Conservation (phyloP, 78 protist species). For the Anaeramoeba flamelloides region DNA sequence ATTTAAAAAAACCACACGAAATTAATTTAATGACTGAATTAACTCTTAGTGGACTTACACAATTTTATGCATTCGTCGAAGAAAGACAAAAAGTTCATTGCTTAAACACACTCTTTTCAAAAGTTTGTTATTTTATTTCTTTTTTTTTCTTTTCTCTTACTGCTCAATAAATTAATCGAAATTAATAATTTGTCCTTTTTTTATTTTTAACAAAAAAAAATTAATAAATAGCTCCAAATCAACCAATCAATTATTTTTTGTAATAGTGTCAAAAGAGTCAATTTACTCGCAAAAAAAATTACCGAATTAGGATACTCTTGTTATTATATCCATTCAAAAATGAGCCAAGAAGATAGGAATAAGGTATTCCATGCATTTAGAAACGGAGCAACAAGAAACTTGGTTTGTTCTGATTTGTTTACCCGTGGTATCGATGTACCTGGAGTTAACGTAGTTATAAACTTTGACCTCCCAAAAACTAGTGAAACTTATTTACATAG, state of each 20-base stretch:
- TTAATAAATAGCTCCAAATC: conserved; percentile 54
- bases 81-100: conserved; percentile 91
- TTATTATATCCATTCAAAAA: conserved; percentile 92
- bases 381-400: conserved; percentile 75
- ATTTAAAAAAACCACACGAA: conserved; percentile 62
- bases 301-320: conserved; percentile 79
- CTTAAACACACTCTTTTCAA: conserved; percentile 80
- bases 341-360: conserved; percentile 82
- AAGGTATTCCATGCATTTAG: conserved; percentile 95
- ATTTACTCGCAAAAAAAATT: conserved; percentile 78
- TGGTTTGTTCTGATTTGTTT: conserved; percentile 89
- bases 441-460: conserved; percentile 95
- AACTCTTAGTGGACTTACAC: conserved; percentile 85
- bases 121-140: conserved; percentile 15
- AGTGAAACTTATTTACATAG: conserved; percentile 93
- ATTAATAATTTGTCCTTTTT: no score
- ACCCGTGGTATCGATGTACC: conserved; percentile 93
- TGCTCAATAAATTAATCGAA: no score
- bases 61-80: conserved; percentile 93
- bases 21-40: conserved; percentile 95
- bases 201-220: no score
- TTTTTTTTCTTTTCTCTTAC: not conserved
- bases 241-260: conserved; percentile 97
- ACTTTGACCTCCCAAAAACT: conserved; percentile 88
- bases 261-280: conserved; percentile 84